Base-by-base conservation (phyloP, 345 rosid species). In the Aurinia saxatilis region DNA sequence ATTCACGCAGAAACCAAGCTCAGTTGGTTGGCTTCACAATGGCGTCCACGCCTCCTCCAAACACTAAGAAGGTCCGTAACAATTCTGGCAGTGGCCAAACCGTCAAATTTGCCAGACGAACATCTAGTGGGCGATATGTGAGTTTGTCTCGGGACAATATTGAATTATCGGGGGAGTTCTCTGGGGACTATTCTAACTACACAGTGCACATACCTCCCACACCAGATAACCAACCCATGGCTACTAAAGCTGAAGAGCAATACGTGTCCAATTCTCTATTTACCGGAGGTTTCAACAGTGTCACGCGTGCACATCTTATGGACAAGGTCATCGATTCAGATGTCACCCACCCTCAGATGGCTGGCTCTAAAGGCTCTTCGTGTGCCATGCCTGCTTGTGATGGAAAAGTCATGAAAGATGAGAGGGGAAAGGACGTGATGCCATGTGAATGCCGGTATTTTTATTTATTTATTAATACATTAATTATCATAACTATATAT, bases 291-390 rank as follows among this genome's bases (percentile, higher is more conserved):
- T 93, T 93, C 82, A 93, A 90, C 27, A 90, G 87, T 67, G 96
- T 90, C 13, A 93, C 95, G 1, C 87, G 96, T 0, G 96, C 96
- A 1, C 96, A 92, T 76, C 85, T 89, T 63, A 92, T 89, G 96
- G 98, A 93, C 55, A 93, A 93, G 72, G 99, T 92, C 58, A 93
- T 90, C 6, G 99, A 93, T 5, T 87, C 95, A 3, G 90, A 93
- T 84, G 99, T 90, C 5, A 71, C 75, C 31, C 99, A 93, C 66
- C 99, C 97, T 37, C 99, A 93, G 65, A 93, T 90, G 97, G 90
- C 88, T 3, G 96, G 99, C 4, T 74, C 97, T 23, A 90, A 80
- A 65, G 99, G 97, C 2, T 78, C 91, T 36, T 70, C 85, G 2
- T 93, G 99, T 57, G 60, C 82, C 8, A 93, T 93, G 97, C 81